Conservation (phyloP, 129 eudicot genomes). For the Saussurea involucrata region DNA sequence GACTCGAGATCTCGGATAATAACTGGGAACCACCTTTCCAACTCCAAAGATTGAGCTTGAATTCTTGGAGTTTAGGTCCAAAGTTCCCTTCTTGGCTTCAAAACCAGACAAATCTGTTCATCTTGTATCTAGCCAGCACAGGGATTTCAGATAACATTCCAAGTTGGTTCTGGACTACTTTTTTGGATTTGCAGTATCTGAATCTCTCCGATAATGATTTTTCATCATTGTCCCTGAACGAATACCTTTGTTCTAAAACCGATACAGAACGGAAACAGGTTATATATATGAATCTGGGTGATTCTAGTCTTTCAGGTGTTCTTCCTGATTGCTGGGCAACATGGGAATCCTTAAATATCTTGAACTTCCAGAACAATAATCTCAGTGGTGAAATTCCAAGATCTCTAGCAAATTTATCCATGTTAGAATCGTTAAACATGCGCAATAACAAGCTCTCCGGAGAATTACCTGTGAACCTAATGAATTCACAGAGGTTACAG, state of each 20-base stretch:
- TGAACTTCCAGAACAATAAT: slow-evolving; percentile 27
- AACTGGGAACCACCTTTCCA: slow-evolving; percentile 42
- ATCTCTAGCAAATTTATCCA: slow-evolving; percentile 20
- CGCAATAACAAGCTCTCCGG: slow-evolving; percentile 30
- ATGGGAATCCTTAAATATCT: slow-evolving; percentile 18
- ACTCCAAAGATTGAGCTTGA: slow-evolving; percentile 11
- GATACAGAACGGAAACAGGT: slow-evolving; percentile 14
- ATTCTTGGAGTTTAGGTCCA: slow-evolving; percentile 34
- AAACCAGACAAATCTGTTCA: slow-evolving; percentile 15
- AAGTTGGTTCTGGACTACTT: slow-evolving; percentile 14
- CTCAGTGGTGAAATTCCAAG: slow-evolving; percentile 28
- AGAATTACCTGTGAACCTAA: slow-evolving; percentile 19
- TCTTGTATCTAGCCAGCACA: slow-evolving; percentile 10
- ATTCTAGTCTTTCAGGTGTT: slow-evolving; percentile 33
- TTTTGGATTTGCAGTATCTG: background rate
- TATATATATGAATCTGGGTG: slow-evolving; percentile 31
- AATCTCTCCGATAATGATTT: slow-evolving; percentile 23
- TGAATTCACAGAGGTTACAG: slow-evolving; percentile 23
- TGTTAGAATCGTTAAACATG: slow-evolving; percentile 17
- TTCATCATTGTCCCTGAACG: slow-evolving; percentile 4
- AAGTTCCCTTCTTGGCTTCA: slow-evolving; percentile 42
- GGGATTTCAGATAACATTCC: slow-evolving; percentile 11
- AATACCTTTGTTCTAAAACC: slow-evolving; percentile 11
- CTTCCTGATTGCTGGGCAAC: slow-evolving; percentile 36
- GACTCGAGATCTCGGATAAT: slow-evolving; percentile 7